phyloP scores from a whole-genome alignment of 768 basidiomycete genomes.

The Lentinus tigrinus region DNA sequence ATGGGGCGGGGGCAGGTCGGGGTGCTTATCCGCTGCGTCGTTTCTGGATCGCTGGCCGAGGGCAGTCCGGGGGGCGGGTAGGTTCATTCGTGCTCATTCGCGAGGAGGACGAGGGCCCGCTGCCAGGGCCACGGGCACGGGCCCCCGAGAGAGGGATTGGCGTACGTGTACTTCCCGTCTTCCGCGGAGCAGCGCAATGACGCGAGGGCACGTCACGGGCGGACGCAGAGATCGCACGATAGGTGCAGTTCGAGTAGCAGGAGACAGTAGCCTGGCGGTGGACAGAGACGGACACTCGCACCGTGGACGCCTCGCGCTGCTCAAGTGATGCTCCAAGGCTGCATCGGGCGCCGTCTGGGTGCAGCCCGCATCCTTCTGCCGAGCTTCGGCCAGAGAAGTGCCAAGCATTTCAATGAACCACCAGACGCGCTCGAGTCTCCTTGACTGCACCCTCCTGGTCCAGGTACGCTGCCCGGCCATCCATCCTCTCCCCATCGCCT shows the following conservation, averaged over 20 bases:
- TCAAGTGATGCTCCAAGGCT: constrained; percentile 9
- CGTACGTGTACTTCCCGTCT: constrained; percentile 4
- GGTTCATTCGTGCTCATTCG: background rate
- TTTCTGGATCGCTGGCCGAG: background rate
- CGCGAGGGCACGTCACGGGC: constrained; percentile 4
- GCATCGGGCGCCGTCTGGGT: background rate
- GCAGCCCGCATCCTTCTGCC: constrained; percentile 14
- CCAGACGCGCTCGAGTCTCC: background rate
- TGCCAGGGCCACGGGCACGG: background rate
- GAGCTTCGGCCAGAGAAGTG: constrained; percentile 4
- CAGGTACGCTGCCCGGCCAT: constrained; percentile 2
- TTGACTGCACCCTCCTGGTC: background rate
- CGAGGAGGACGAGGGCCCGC: background rate
- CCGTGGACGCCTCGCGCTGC: constrained; percentile 3
- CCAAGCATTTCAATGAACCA: constrained; percentile 9
- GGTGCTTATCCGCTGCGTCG: constrained; percentile 9
- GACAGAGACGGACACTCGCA: constrained; percentile 5
- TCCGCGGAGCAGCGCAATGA: constrained; percentile 12
- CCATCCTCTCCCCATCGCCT: background rate
- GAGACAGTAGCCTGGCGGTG: too few species aligned
- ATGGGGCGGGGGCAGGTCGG: too few species aligned
- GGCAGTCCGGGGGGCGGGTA: background rate
- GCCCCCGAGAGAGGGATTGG: background rate
- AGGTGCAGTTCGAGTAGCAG: background rate
- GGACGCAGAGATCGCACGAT: background rate